phyloP scores from a whole-genome alignment of 768 basidiomycete species.

The Agaricus subrufescens region DNA sequence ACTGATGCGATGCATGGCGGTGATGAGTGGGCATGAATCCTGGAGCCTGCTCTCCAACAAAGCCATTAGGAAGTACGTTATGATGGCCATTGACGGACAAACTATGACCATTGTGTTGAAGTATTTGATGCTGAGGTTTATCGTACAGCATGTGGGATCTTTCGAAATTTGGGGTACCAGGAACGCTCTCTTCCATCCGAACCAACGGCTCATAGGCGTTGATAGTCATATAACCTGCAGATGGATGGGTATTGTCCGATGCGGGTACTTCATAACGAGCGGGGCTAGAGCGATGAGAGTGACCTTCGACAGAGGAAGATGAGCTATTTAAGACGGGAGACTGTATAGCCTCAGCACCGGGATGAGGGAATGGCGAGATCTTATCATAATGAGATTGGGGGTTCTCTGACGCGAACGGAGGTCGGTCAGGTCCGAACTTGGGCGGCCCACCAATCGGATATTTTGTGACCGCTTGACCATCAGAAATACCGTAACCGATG shows the following conservation, averaged over 20 bases:
- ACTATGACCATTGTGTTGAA: slow-evolving; percentile 6
- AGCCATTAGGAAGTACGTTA: neutral
- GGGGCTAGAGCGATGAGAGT: slow-evolving; percentile 1
- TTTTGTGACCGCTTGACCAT: neutral
- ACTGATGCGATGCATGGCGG: slow-evolving; percentile 2
- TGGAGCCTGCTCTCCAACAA: slow-evolving; percentile 1
- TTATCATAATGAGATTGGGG: slow-evolving; percentile 9
- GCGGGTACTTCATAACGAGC: neutral
- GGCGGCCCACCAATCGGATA: neutral
- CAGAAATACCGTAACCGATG: neutral
- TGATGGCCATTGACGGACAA: neutral
- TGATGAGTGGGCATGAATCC: neutral
- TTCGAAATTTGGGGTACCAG: slow-evolving; percentile 8
- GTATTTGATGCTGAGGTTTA: slow-evolving; percentile 1
- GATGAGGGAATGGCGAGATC: neutral
- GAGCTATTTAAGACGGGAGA: neutral
- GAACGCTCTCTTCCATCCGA: slow-evolving; percentile 5
- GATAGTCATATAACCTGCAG: slow-evolving; percentile 1
- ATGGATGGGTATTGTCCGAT: neutral
- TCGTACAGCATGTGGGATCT: slow-evolving; percentile 5
- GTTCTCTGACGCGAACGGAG: neutral
- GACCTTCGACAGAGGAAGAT: neutral
- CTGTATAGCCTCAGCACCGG: neutral
- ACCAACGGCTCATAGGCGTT: slow-evolving; percentile 3
- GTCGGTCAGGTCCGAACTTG: slow-evolving; percentile 5